These are phyloP conservation scores for Davidsoniella australis DNA, from an alignment of 2,329 filamentous ascomycete genomes.

Conservation along the genomic window DNA sequence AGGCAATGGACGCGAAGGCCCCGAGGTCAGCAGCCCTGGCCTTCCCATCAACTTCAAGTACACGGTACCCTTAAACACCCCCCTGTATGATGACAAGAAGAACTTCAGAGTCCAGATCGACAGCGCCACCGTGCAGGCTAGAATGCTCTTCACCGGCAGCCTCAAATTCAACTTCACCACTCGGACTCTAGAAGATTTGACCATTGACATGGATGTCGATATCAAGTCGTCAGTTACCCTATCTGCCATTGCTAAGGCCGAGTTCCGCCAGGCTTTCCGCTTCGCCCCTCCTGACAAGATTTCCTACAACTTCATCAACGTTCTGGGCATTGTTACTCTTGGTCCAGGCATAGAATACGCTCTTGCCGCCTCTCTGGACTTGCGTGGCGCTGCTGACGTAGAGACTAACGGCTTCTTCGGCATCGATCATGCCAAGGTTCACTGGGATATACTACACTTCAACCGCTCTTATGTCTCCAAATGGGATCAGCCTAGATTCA, in stretches of 20 bases:
- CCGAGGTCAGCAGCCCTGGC: neutral
- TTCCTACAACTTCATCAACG: conserved; percentile 21
- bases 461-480: conserved; percentile 18
- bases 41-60: conserved; percentile 1
- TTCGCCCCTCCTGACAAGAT: conserved; percentile 21
- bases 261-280: conserved; percentile 20
- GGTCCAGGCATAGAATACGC: conserved; percentile 22
- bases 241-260: conserved; percentile 19
- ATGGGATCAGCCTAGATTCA: conserved; percentile 22
- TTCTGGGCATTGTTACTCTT: conserved; percentile 25
- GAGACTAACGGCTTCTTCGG: conserved; percentile 19
- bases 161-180: conserved; percentile 23
- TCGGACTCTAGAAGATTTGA: conserved; percentile 21
- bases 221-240: conserved; percentile 22
- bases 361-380: conserved; percentile 22
- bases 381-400: conserved; percentile 19
- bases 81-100: conserved; percentile 17
- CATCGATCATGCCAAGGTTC: conserved; percentile 22
- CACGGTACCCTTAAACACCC: conserved; percentile 10
- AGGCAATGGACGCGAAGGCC: neutral
- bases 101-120: conserved; percentile 22
- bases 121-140: conserved; percentile 20
- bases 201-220: conserved; percentile 26
- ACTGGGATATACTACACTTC: conserved; percentile 22
- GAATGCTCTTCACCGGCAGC: conserved; percentile 25